These are phyloP conservation scores for Lactarius psammicola DNA, from an alignment of 768 basidiomycete genomes.

Conservation along the genomic window DNA sequence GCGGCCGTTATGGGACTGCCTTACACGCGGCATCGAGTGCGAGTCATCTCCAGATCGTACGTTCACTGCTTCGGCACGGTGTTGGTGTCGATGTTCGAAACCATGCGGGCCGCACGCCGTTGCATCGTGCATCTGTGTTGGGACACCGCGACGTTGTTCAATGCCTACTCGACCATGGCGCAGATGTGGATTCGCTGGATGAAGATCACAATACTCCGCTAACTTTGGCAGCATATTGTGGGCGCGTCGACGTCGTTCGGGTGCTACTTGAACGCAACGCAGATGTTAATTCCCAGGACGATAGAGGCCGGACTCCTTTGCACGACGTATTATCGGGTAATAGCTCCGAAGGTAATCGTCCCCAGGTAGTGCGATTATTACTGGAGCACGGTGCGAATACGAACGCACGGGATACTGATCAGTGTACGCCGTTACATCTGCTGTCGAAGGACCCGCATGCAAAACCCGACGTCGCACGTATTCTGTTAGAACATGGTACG, in stretches of 20 bases:
- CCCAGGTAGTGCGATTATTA: background rate
- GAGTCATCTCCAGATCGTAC: background rate
- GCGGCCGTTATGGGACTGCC: too few relatives aligned
- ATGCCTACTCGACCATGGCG: background rate
- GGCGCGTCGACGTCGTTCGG: background rate
- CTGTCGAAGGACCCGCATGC: too few relatives aligned
- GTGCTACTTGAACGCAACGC: background rate
- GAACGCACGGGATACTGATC: too few relatives aligned
- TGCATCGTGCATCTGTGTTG: background rate
- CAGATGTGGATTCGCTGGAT: background rate
- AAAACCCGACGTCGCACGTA: background rate
- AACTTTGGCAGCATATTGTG: background rate
- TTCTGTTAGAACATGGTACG: background rate
- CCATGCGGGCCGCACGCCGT: background rate
- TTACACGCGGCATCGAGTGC: too few relatives aligned
- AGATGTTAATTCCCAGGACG: background rate
- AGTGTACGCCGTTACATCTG: too few relatives aligned
- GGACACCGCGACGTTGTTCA: background rate
- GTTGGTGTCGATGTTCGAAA: too few relatives aligned
- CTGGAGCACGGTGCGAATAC: background rate
- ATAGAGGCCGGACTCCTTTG: background rate
- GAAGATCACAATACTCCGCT: background rate
- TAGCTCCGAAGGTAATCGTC: background rate
- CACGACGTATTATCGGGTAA: fast-evolving
- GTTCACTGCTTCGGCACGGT: background rate